Evolutionary conservation across 2,329 filamentous ascomycete genomes (phyloP).

Genomic region (Acephala macrosclerotiorum): DNA sequence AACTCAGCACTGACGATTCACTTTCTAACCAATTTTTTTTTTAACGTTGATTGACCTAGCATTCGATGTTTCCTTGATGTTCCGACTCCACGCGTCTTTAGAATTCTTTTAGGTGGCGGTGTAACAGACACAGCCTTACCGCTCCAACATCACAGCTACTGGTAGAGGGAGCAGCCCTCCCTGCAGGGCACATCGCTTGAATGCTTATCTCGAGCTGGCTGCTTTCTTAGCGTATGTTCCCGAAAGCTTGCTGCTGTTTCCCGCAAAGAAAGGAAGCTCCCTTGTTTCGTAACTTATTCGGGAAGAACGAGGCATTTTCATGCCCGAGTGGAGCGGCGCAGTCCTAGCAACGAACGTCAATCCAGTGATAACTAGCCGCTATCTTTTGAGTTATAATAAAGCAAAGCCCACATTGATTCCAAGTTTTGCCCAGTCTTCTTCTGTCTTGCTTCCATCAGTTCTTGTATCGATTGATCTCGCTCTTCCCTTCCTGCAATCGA

Average conservation of each 20-base stretch:
- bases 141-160: background rate
- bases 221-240: slow-evolving; percentile 1
- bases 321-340: slow-evolving; percentile 1
- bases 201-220: slow-evolving; percentile 9
- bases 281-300: background rate
- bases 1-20: background rate
- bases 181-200: slow-evolving; percentile 12
- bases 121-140: slow-evolving; percentile 16
- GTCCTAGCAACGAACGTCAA: background rate
- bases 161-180: slow-evolving; percentile 2
- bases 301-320: slow-evolving; percentile 1
- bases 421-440: background rate
- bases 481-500: background rate
- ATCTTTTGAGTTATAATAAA: background rate
- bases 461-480: background rate
- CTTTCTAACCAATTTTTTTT: slow-evolving; percentile 9
- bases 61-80: slow-evolving; percentile 17
- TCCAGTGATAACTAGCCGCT: background rate
- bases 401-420: background rate
- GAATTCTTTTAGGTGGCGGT: slow-evolving; percentile 17
- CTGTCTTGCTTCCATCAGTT: slow-evolving; percentile 6
- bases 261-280: background rate
- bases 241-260: background rate
- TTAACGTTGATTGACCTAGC: slow-evolving; percentile 19
- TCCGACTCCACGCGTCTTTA: slow-evolving; percentile 10